Conservation (phyloP, 1,284 basidiomycete species). For the Porogramme epimiltina region DNA sequence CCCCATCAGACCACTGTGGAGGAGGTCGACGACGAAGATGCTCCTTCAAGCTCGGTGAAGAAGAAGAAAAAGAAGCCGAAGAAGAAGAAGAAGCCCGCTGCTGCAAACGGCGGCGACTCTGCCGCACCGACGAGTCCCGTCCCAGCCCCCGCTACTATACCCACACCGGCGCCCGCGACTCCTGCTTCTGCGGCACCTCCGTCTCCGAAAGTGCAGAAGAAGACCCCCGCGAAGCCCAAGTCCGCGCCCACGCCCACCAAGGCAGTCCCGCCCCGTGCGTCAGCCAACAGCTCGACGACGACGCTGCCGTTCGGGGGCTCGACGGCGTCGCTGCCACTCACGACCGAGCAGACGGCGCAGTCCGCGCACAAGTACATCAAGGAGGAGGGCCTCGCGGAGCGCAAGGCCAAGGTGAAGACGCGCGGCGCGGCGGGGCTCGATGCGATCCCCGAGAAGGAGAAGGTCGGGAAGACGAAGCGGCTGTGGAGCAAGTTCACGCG, state of each 20-base stretch:
- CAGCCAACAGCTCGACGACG: slow-evolving; percentile 29
- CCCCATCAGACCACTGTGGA: slow-evolving; percentile 57
- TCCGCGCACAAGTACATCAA: slow-evolving; percentile 72
- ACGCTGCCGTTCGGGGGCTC: slow-evolving; percentile 35
- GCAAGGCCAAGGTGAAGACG: slow-evolving; percentile 70
- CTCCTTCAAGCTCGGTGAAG: slow-evolving; percentile 41
- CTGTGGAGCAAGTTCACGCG: no score
- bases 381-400: slow-evolving; percentile 42
- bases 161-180: slow-evolving; percentile 1
- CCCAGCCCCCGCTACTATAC: slow-evolving; percentile 3
- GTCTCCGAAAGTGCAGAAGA: slow-evolving; percentile 13
- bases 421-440: slow-evolving; percentile 50
- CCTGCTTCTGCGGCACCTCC: slow-evolving; percentile 18
- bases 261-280: slow-evolving; percentile 16
- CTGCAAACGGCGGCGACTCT: slow-evolving; percentile 4
- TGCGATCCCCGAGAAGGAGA: slow-evolving; percentile 45
- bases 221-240: slow-evolving; percentile 17
- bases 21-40: slow-evolving; percentile 63
- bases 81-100: slow-evolving; percentile 62
- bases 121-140: slow-evolving; percentile 4
- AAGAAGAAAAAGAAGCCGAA: slow-evolving; percentile 72
- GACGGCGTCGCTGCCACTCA: slow-evolving; percentile 48
- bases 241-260: slow-evolving; percentile 15
- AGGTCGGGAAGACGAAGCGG: no score
- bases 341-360: slow-evolving; percentile 53